Percentiles rank a stretch among this genome's conserved stretches.
These are phyloP conservation scores for Xylogone sp. DNA, from an alignment of 2,329 filamentous ascomycete species.

Conservation along the genomic window DNA sequence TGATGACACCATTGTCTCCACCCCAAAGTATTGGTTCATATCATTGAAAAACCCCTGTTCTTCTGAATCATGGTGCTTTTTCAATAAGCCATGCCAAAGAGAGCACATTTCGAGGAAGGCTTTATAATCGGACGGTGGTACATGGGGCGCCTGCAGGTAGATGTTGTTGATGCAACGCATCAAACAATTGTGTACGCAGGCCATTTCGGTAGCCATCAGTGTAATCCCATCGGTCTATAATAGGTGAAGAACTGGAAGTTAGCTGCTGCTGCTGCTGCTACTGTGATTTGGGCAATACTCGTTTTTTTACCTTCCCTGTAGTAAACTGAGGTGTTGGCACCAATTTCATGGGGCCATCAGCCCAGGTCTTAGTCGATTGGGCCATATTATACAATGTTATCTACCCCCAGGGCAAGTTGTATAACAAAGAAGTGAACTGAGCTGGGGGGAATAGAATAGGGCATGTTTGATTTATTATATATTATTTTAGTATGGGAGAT, in stretches of 20 bases:
- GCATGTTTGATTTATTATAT: no score
- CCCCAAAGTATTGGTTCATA: background rate
- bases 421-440: no score
- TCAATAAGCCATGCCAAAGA: constrained; percentile 27
- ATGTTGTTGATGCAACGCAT: constrained; percentile 34
- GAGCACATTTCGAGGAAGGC: constrained; percentile 27
- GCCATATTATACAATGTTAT: no score
- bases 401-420: no score
- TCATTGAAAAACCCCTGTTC: constrained; percentile 34
- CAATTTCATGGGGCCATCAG: constrained; percentile 15
- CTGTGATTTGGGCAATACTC: background rate
- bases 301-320: background rate
- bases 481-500: no score
- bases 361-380: constrained; percentile 16
- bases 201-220: constrained; percentile 29
- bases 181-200: constrained; percentile 31
- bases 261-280: background rate
- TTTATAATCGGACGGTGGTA: constrained; percentile 34
- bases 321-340: constrained; percentile 10
- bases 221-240: background rate
- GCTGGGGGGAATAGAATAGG: no score
- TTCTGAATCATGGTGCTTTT: constrained; percentile 36
- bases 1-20: background rate
- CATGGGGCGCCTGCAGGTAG: constrained; percentile 30
- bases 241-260: background rate